Base-by-base conservation (phyloP, 2,329 filamentous ascomycete genomes). In the Claviceps pazoutovae region DNA sequence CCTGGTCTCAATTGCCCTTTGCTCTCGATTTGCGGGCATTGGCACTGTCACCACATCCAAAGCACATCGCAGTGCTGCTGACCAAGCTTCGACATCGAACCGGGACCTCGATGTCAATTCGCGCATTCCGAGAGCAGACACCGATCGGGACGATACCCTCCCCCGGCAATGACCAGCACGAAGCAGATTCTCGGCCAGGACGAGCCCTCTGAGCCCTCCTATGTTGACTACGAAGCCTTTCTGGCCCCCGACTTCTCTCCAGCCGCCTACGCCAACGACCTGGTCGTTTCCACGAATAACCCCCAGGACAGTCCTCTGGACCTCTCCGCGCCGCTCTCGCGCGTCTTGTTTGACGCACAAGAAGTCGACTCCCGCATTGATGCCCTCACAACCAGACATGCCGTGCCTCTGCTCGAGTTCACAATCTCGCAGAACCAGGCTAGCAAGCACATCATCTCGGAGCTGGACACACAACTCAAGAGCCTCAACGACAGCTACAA, bases 351-450 rank as follows among this genome's bases (percentile, higher is more conserved):
- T 69, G 93, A 98, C 68, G 84, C 93, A 3, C 93, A 97, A 65
- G 93, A 97, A 68, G 85, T 98, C 58, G 91, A 97, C 69, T 95
- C 90, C 0, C 89, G 95, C 64, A 95, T 98, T 56, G 88, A 98
- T 66, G 79, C 80, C 3, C 77, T 97, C 42, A 94, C 91, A 5
- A 93, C 89, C 2, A 83, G 86, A 56, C 86, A 84, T 30, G 89
- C 93, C 2, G 71, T 91, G 0, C 86, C 89, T 0, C 75, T 98
- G 30, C 77, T 98, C 19, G 73, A 82, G 34, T 78, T 96, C 66
- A 94, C 90, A 3, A 76, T 82, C 54, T 72, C 79, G 44, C 86
- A 93, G 65, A 86, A 82, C 14, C 75, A 80, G 36, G 82, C 88
- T 2, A 88, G 86, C 58, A 75, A 77, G 49, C 76, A 75, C 50